These are phyloP conservation scores for Globisporangium perplexum DNA, from an alignment of 352 stramenopile species.

Conservation along the genomic window DNA sequence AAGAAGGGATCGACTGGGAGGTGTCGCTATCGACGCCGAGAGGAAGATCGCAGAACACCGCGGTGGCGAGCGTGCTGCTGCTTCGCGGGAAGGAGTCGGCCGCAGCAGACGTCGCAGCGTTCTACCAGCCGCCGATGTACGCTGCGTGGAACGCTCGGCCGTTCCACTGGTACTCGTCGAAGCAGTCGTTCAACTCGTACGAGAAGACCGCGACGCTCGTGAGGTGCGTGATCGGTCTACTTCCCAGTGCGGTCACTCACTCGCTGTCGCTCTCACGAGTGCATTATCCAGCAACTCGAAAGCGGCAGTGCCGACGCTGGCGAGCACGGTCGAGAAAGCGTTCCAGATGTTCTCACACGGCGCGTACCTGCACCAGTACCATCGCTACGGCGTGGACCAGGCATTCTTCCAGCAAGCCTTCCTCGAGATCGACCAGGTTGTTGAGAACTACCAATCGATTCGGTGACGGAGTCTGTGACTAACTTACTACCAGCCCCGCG, in stretches of 20 bases:
- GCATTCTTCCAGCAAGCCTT: conserved; percentile 64
- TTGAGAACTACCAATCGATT: conserved; percentile 47
- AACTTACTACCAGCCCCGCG: no score
- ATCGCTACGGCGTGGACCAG: conserved; percentile 39
- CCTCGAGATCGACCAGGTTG: conserved; percentile 64
- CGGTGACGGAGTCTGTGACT: conserved; percentile 6
- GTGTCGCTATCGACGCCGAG: conserved; percentile 24
- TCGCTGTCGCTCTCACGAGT: not conserved
- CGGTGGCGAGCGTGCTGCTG: conserved; percentile 44
- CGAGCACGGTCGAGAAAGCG: conserved; percentile 46
- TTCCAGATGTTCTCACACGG: conserved; percentile 61
- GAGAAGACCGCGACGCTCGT: conserved; percentile 63
- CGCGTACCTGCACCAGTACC: conserved; percentile 67
- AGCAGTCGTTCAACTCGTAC: conserved; percentile 41
- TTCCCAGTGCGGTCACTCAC: no score
- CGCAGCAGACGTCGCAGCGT: conserved; percentile 20
- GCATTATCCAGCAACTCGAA: conserved; percentile 50
- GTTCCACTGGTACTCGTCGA: conserved; percentile 28
- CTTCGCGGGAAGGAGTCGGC: conserved; percentile 31
- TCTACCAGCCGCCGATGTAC: conserved; percentile 43
- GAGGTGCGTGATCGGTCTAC: conserved; percentile 26
- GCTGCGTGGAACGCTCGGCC: conserved; percentile 27
- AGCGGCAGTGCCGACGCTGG: conserved; percentile 39
- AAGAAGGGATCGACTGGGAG: conserved; percentile 63
- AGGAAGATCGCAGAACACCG: conserved; percentile 26